Evolutionary conservation across 495 filamentous ascomycete species (phyloP).

Genomic region (Hamigera avellanea): DNA sequence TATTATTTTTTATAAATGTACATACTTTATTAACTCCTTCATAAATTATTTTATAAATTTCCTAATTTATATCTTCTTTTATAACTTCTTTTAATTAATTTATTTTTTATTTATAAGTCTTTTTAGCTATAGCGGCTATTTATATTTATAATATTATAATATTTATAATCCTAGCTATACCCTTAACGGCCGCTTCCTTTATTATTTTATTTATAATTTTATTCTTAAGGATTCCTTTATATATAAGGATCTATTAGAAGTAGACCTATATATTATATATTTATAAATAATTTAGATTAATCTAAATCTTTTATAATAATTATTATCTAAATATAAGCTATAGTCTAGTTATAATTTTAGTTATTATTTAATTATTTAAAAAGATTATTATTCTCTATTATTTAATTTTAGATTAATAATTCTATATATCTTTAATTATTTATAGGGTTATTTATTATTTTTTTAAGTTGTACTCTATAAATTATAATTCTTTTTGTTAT

Average conservation of each 20-base stretch:
- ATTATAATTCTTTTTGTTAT: too few species aligned
- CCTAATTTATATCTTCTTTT: background rate
- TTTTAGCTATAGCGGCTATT: constrained; percentile 2
- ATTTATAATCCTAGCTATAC: background rate
- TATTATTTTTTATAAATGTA: constrained; percentile 7
- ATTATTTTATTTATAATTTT: constrained; percentile 6
- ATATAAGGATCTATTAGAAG: constrained; percentile 6
- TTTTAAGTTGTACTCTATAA: too few species aligned
- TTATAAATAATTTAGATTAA: background rate
- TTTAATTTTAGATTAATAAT: too few species aligned
- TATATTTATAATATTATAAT: constrained; percentile 7
- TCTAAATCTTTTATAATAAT: too few species aligned
- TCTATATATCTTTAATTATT: too few species aligned
- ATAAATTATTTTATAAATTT: constrained; percentile 1
- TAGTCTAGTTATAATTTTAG: too few species aligned
- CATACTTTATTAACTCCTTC: background rate
- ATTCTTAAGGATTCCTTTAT: constrained; percentile 9
- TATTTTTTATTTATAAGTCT: background rate
- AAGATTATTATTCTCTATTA: too few species aligned
- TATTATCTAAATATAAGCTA: too few species aligned
- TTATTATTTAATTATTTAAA: too few species aligned
- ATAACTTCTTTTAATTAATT: background rate
- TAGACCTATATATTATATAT: background rate
- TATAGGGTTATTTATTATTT: too few species aligned
- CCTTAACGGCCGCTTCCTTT: constrained; percentile 3